These are phyloP conservation scores for Annona squamosa DNA, from an alignment of 164 flowering plant genomes.

Conservation along the genomic window DNA sequence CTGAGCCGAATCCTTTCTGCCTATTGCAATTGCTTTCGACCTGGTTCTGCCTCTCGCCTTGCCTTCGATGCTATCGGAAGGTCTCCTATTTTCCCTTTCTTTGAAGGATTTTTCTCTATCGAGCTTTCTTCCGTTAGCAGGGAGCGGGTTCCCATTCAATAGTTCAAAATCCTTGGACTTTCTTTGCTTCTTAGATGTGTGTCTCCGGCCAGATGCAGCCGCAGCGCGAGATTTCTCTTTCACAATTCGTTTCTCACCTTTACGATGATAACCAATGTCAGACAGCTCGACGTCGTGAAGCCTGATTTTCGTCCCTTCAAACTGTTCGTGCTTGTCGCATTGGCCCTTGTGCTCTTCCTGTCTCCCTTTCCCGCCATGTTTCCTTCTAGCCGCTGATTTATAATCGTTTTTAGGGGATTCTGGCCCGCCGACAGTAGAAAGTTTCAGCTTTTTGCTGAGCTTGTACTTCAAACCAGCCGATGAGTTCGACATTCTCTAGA, in stretches of 20 bases:
- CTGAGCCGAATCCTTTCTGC: conserved; percentile 8
- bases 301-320: too few species aligned
- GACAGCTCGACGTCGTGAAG: too few species aligned
- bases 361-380: background rate
- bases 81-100: conserved; percentile 5
- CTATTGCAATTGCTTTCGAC: background rate
- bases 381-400: conserved; percentile 3
- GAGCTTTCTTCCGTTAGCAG: conserved; percentile 2
- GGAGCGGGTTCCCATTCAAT: background rate
- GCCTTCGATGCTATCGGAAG: conserved; percentile 11
- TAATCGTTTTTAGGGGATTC: conserved; percentile 1
- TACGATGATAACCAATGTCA: background rate
- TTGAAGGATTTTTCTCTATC: conserved; percentile 7
- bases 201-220: background rate
- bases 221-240: background rate
- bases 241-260: conserved; percentile 4
- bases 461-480: conserved; percentile 5
- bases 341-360: background rate
- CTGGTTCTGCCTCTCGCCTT: conserved; percentile 8
- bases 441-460: conserved; percentile 17
- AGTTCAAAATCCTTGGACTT: background rate
- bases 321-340: background rate
- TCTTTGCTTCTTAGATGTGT: background rate
- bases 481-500: conserved; percentile 8
- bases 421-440: conserved; percentile 7